Percentiles rank a stretch among this genome's conserved stretches.
Evolutionary conservation across 2,329 filamentous ascomycete genomes (phyloP).

Genomic region (Fusarium hainanense): DNA sequence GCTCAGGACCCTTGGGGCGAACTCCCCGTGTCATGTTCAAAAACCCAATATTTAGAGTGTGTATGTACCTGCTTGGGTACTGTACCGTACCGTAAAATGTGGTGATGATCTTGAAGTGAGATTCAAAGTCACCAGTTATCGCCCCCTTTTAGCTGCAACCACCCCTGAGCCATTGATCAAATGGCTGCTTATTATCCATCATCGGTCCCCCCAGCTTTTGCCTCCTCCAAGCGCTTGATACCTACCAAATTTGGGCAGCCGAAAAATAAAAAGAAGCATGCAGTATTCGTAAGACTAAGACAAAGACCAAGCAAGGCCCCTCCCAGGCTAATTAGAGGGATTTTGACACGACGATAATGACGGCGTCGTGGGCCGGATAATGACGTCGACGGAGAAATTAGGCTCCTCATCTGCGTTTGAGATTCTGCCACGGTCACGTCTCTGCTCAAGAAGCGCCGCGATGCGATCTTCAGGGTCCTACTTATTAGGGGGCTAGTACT

Average conservation of each 20-base stretch:
- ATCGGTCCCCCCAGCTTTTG: constrained; percentile 10
- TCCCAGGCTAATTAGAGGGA: constrained; percentile 32
- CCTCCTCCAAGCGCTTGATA: constrained; percentile 9
- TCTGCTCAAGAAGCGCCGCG: constrained; percentile 28
- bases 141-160: constrained; percentile 21
- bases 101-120: neutral
- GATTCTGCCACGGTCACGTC: constrained; percentile 23
- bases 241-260: neutral
- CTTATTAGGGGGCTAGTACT: constrained; percentile 33
- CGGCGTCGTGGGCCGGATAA: constrained; percentile 22
- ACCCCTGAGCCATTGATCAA: constrained; percentile 9
- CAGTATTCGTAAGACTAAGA: constrained; percentile 8
- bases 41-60: neutral
- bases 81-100: neutral
- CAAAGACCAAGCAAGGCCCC: neutral
- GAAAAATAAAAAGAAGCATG: neutral
- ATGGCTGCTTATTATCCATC: constrained; percentile 8
- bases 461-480: constrained; percentile 46
- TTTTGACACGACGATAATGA: constrained; percentile 32
- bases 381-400: constrained; percentile 43
- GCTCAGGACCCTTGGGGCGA: constrained; percentile 1
- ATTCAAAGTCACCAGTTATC: constrained; percentile 3
- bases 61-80: neutral
- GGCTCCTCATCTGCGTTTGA: constrained; percentile 31
- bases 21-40: neutral